Percentiles rank a stretch among this genome's conserved stretches.
Evolutionary conservation across 495 filamentous ascomycete species (phyloP).

Genomic region (Symbiotaphrina buchneri): DNA sequence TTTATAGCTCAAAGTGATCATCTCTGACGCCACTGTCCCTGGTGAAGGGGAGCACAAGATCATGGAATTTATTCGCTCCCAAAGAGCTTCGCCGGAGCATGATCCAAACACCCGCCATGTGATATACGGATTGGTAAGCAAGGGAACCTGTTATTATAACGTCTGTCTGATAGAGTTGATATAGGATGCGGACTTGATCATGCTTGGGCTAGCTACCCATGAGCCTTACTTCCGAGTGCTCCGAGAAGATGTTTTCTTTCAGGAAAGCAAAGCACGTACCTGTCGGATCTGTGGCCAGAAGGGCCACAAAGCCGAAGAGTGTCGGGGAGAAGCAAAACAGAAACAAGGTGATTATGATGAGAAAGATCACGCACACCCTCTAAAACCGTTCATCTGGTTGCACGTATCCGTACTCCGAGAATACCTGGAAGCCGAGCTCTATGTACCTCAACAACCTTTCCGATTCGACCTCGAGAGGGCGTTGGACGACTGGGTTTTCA

Average conservation of each 20-base stretch:
- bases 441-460: conserved; percentile 57
- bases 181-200: conserved; percentile 88
- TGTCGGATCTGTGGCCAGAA: conserved; percentile 79
- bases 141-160: not conserved
- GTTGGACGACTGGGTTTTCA: conserved; percentile 99
- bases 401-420: conserved; percentile 82
- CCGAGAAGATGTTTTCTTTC: conserved; percentile 90
- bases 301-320: conserved; percentile 69
- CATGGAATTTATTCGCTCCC: conserved; percentile 93
- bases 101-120: conserved; percentile 94
- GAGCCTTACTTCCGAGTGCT: conserved; percentile 95
- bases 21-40: conserved; percentile 92
- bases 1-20: conserved; percentile 67
- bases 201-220: conserved; percentile 92
- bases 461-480: conserved; percentile 81
- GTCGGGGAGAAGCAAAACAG: conserved; percentile 60
- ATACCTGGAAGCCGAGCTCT: conserved; percentile 77
- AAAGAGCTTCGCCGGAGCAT: conserved; percentile 72
- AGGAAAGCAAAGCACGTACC: conserved; percentile 55
- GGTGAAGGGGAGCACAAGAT: conserved; percentile 99
- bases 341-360: conserved; percentile 73
- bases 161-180: conserved; percentile 9
- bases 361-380: conserved; percentile 40
- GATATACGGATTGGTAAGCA: conserved; percentile 58
- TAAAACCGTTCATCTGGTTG: conserved; percentile 96